These are phyloP conservation scores for Cutaneotrichosporon daszewskae DNA, from an alignment of 1,284 basidiomycete genomes.

Conservation along the genomic window DNA sequence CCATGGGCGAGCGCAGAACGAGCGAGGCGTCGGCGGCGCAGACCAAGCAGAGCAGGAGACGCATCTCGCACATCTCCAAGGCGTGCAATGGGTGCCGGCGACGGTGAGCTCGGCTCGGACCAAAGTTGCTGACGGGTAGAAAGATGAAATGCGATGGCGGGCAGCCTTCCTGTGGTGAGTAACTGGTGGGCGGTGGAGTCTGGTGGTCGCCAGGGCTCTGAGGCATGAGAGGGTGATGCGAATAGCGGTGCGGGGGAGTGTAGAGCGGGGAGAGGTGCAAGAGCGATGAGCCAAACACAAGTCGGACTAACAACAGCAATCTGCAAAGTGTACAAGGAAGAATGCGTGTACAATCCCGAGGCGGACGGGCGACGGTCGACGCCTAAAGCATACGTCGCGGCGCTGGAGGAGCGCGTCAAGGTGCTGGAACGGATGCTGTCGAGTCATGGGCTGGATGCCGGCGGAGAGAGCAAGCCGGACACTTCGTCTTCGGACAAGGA, in stretches of 20 bases:
- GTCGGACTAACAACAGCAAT: slow-evolving; percentile 15
- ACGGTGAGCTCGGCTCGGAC: slow-evolving; percentile 7
- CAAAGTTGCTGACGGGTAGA: slow-evolving; percentile 1
- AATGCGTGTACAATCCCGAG: slow-evolving; percentile 20
- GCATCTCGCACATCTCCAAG: slow-evolving; percentile 18
- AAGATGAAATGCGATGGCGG: slow-evolving; percentile 21
- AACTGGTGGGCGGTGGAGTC: too few species aligned
- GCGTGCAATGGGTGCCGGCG: slow-evolving; percentile 19
- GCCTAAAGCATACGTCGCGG: slow-evolving; percentile 18
- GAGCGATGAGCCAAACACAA: too few species aligned
- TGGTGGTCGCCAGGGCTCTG: too few species aligned
- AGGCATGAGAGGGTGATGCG: too few species aligned
- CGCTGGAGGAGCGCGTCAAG: slow-evolving; percentile 15
- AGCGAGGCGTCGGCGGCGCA: too few species aligned
- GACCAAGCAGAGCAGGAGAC: slow-evolving; percentile 12
- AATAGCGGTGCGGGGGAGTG: neutral
- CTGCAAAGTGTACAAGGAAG: slow-evolving; percentile 21
- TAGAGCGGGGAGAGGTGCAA: neutral
- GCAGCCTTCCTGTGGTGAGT: slow-evolving; percentile 17
- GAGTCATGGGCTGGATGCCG: slow-evolving; percentile 5
- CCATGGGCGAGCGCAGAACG: too few species aligned
- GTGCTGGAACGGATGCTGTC: slow-evolving; percentile 15
- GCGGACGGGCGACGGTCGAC: slow-evolving; percentile 18
- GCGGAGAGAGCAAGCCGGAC: neutral
- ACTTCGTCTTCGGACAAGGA: neutral